These are phyloP conservation scores for Neopestalotiopsis sp. DNA, from an alignment of 2,329 filamentous ascomycete genomes.

Conservation along the genomic window DNA sequence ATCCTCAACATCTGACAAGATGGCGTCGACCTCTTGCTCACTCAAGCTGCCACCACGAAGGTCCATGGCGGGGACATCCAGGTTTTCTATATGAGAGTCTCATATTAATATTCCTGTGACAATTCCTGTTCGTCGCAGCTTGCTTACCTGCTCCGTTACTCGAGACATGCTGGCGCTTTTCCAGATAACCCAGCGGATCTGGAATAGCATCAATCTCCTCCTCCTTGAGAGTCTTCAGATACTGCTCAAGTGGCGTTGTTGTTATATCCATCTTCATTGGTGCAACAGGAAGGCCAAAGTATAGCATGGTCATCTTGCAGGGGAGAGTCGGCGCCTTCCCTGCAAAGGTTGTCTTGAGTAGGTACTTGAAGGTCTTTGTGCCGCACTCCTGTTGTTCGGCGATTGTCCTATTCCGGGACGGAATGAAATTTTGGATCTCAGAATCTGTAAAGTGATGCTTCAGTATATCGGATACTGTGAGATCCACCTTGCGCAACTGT, in stretches of 20 bases:
- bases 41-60: slow-evolving; percentile 17
- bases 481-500: slow-evolving; percentile 27
- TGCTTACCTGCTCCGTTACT: background rate
- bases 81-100: background rate
- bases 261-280: slow-evolving; percentile 36
- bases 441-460: slow-evolving; percentile 38
- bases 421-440: slow-evolving; percentile 38
- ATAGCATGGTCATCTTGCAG: slow-evolving; percentile 51
- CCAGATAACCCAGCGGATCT: slow-evolving; percentile 30
- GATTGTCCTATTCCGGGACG: slow-evolving; percentile 31
- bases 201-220: background rate
- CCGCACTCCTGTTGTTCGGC: slow-evolving; percentile 38
- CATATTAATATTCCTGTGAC: background rate
- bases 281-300: slow-evolving; percentile 51
- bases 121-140: background rate
- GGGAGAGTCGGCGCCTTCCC: slow-evolving; percentile 33
- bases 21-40: slow-evolving; percentile 6
- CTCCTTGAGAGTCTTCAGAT: background rate
- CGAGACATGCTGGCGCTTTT: slow-evolving; percentile 22
- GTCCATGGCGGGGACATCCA: background rate
- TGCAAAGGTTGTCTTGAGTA: slow-evolving; percentile 39
- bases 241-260: background rate
- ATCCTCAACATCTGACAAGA: slow-evolving; percentile 1
- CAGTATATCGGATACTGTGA: slow-evolving; percentile 38
- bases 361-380: slow-evolving; percentile 32